Conservation (phyloP, 441 rosid genomes). For the Populus hybrid region DNA sequence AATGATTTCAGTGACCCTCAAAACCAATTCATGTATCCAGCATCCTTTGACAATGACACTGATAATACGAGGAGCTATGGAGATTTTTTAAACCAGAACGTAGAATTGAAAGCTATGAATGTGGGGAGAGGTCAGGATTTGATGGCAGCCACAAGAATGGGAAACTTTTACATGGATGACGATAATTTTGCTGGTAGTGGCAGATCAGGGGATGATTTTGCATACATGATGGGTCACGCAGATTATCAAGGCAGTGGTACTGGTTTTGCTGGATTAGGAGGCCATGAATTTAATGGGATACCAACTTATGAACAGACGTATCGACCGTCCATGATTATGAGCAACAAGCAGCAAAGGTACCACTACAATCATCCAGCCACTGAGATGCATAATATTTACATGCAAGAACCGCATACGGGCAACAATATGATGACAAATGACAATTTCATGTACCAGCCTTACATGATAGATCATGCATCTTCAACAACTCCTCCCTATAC, state of each 20-base stretch:
- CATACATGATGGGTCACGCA: constrained; percentile 19
- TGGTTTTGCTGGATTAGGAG: constrained; percentile 17
- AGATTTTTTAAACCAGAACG: constrained; percentile 27
- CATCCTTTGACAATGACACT: constrained; percentile 18
- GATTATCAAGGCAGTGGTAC: constrained; percentile 29
- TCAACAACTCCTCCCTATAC: constrained; percentile 17
- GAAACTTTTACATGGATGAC: constrained; percentile 5
- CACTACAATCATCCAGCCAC: constrained; percentile 33
- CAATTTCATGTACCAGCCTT: constrained; percentile 16
- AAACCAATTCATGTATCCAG: constrained; percentile 9
- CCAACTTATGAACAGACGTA: constrained; percentile 27
- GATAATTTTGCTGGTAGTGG: constrained; percentile 8
- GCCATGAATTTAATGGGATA: constrained; percentile 19
- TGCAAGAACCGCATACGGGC: constrained; percentile 19
- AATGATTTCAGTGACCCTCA: constrained; percentile 6
- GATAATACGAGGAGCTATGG: constrained; percentile 23
- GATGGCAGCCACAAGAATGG: constrained; percentile 11
- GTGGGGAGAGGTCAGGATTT: constrained; percentile 9
- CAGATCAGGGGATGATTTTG: constrained; percentile 6
- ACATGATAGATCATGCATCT: constrained; percentile 25
- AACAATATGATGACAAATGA: constrained; percentile 21
- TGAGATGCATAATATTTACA: constrained; percentile 27
- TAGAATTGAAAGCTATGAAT: constrained; percentile 17
- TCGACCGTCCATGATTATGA: constrained; percentile 27
- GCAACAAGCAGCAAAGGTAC: constrained; percentile 26